These are phyloP conservation scores for Phytopythium helicoides DNA, from an alignment of 352 stramenopile genomes.

Conservation along the genomic window DNA sequence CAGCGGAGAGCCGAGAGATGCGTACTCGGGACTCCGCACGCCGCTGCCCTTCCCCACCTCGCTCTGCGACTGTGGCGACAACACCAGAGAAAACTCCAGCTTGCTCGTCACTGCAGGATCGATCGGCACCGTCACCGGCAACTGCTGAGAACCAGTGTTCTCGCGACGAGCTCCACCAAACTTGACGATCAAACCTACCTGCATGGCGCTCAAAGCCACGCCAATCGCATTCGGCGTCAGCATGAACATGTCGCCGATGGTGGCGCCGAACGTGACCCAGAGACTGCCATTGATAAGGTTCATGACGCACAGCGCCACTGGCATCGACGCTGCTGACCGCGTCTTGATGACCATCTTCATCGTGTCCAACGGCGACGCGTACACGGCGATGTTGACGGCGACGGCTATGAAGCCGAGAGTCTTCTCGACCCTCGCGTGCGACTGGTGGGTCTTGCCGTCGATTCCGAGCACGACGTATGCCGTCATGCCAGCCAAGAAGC, in stretches of 20 bases:
- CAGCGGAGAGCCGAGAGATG: not conserved
- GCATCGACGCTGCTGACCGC: constrained; percentile 28
- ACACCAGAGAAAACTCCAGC: not conserved
- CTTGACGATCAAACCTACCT: constrained; percentile 38
- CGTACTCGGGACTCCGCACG: constrained; percentile 1
- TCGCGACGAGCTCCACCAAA: constrained; percentile 23
- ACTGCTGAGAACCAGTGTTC: constrained; percentile 4
- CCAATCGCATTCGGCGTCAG: constrained; percentile 40
- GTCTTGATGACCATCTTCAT: constrained; percentile 15
- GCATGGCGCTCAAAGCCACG: constrained; percentile 30
- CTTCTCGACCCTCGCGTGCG: constrained; percentile 1
- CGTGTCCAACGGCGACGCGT: constrained; percentile 20
- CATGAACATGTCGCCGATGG: constrained; percentile 35
- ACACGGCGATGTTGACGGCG: constrained; percentile 18
- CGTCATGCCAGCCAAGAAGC: constrained; percentile 1
- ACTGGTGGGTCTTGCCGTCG: constrained; percentile 13
- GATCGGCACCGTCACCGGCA: not conserved
- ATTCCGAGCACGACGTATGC: constrained; percentile 14
- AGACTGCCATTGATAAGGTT: constrained; percentile 43
- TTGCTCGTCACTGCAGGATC: not conserved
- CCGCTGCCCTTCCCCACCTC: not conserved
- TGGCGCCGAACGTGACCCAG: constrained; percentile 42
- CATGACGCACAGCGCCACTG: constrained; percentile 28
- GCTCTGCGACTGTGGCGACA: not conserved
- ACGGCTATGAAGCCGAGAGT: constrained; percentile 12